These are phyloP conservation scores for Hypoxylon perforatum DNA, from an alignment of 495 filamentous ascomycete species.

Conservation along the genomic window DNA sequence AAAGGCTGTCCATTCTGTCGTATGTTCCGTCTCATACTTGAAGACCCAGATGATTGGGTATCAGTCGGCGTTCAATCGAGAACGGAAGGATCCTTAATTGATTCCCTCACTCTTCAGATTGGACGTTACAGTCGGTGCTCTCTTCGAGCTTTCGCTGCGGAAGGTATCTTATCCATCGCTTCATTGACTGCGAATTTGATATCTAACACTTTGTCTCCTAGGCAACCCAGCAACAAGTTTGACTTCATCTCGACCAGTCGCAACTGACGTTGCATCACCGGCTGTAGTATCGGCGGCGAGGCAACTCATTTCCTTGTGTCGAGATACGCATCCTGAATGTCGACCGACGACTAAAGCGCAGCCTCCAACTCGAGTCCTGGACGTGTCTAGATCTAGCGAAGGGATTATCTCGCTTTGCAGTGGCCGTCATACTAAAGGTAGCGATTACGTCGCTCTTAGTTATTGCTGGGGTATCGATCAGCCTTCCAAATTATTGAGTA, in stretches of 20 bases:
- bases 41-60: slow-evolving; percentile 1
- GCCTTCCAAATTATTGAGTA: slow-evolving; percentile 10
- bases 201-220: not conserved
- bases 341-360: not conserved
- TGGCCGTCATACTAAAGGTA: not conserved
- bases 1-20: slow-evolving; percentile 9
- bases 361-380: slow-evolving; percentile 1
- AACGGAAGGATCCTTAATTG: not conserved
- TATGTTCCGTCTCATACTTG: not conserved
- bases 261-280: slow-evolving; percentile 8
- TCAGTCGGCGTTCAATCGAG: not conserved
- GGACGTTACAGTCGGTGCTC: not conserved
- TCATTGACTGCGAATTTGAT: not conserved
- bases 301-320: not conserved
- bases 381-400: not conserved
- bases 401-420: not conserved
- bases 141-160: not conserved
- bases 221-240: slow-evolving; percentile 2
- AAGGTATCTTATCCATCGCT: not conserved
- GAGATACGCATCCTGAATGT: slow-evolving; percentile 6
- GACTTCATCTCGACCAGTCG: slow-evolving; percentile 6
- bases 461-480: slow-evolving; percentile 40
- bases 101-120: not conserved
- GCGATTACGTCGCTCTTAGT: slow-evolving; percentile 21
- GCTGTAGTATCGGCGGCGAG: not conserved